phyloP scores from a whole-genome alignment of 2,329 filamentous ascomycete genomes.

The Graphilbum ipis-grandicollis region DNA sequence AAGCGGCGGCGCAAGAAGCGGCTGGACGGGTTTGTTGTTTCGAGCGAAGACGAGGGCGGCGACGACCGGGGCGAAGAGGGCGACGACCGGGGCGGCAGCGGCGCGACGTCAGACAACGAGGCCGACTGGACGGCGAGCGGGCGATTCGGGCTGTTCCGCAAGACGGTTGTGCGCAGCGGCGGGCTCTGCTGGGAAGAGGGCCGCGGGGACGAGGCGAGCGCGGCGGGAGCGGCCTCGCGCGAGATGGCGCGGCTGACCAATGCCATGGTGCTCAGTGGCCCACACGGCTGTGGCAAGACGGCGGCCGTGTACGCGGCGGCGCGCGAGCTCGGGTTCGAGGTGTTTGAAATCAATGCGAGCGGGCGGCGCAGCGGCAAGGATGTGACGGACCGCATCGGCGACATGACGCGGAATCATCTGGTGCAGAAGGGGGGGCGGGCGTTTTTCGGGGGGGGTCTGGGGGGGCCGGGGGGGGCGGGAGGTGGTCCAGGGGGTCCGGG shows the following conservation, averaged over 20 bases:
- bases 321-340: conserved; percentile 77
- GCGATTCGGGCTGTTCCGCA: conserved; percentile 23
- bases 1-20: conserved; percentile 23
- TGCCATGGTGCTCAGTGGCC: conserved; percentile 74
- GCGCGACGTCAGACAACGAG: conserved; percentile 31
- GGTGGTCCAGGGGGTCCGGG: too few relatives aligned
- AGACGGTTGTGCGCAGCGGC: conserved; percentile 34
- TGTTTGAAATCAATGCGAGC: conserved; percentile 86
- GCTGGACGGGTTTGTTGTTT: conserved; percentile 64
- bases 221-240: conserved; percentile 5
- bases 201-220: too few relatives aligned
- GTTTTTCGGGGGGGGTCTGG: too few relatives aligned
- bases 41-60: conserved; percentile 56
- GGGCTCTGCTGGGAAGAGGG: too few relatives aligned
- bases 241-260: conserved; percentile 42
- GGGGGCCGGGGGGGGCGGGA: neutral
- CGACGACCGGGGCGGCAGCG: conserved; percentile 28
- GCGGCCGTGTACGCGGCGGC: conserved; percentile 83
- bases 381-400: conserved; percentile 77
- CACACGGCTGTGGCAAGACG: conserved; percentile 82
- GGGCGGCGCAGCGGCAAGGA: conserved; percentile 77
- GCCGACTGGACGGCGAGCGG: conserved; percentile 21
- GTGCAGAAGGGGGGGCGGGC: conserved; percentile 31
- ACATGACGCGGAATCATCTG: conserved; percentile 93
- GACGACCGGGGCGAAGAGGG: conserved; percentile 52